Base-by-base conservation (phyloP, 495 filamentous ascomycete genomes). In the Lindgomyces ingoldianus region DNA sequence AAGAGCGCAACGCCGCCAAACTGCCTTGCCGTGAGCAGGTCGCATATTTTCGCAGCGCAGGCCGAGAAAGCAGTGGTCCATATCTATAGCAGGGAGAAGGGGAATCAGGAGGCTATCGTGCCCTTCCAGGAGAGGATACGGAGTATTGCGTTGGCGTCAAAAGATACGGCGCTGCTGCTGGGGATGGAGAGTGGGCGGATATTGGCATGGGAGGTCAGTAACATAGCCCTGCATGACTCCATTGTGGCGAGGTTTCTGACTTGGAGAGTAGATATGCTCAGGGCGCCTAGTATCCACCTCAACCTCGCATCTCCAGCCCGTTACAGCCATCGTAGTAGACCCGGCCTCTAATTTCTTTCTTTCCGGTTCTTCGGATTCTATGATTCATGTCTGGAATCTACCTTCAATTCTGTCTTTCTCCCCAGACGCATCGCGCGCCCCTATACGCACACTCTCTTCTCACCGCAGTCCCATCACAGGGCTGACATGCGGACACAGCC, bases 31-130 rank as follows among this genome's bases (percentile, higher is more conserved):
- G 83, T 91, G 60, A 96, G 84, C 72, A 80, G 85, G 41, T 87
- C 87, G 21, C 94, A 98, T 73, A 81, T 98, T 33, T 98, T 95
- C 70, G 86, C 93, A 1, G 93, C 89, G 8, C 94, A 98, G 72
- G 82, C 85, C 14, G 92, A 91, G 39, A 98, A 97, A 75, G 91
- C 91, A 0, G 87, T 95, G 27, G 81, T 98, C 4, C 91, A 97
- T 77, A 89, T 98, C 55, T 98, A 96, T 73, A 90, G 83, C 54
- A 83, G 91, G 50, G 81, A 87, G 57, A 89, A 89, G 48, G 89
- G 89, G 16, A 94, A 89, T 66, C 89, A 95, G 71, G 93, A 97
- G 75, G 88, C 90, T 6, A 80, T 89, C 21, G 85, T 96, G 10
- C 89, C 91, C 2, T 96, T 97, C 63, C 87, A 84, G 6, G 93